Evolutionary conservation across 2,329 filamentous ascomycete species (phyloP).

Genomic region (Aspergillus nomiae): DNA sequence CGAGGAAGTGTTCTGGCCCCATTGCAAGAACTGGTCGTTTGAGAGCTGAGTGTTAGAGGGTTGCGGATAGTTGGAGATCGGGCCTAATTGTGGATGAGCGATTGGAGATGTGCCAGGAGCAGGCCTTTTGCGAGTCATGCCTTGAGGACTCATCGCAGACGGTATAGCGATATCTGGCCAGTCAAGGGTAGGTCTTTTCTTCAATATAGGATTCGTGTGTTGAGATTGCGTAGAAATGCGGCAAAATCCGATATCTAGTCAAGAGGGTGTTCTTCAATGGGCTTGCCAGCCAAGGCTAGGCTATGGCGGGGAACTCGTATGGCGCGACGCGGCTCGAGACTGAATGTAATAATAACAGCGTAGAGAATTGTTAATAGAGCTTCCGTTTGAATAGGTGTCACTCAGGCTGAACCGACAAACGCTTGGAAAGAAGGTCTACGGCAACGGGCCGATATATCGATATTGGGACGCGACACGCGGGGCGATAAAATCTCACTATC

Average conservation of each 20-base stretch:
- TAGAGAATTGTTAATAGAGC: neutral
- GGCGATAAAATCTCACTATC: neutral
- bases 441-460: neutral
- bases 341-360: neutral
- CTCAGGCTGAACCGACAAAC: neutral
- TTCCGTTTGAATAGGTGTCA: neutral
- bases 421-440: neutral
- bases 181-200: constrained; percentile 3
- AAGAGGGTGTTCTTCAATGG: neutral
- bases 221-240: neutral
- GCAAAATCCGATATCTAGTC: neutral
- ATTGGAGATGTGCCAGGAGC: constrained; percentile 72
- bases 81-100: constrained; percentile 57
- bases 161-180: constrained; percentile 14
- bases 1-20: constrained; percentile 50
- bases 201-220: neutral
- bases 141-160: constrained; percentile 43
- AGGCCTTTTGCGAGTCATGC: constrained; percentile 65
- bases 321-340: constrained; percentile 1
- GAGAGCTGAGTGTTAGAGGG: constrained; percentile 48
- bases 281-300: neutral
- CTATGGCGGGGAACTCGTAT: constrained; percentile 1
- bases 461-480: neutral
- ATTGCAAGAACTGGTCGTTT: constrained; percentile 58
- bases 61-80: constrained; percentile 50